Evolutionary conservation across 2,329 filamentous ascomycete species (phyloP), one percentile per base, ranked within the genome.

Genomic region (Dissoconium aciculare): DNA sequence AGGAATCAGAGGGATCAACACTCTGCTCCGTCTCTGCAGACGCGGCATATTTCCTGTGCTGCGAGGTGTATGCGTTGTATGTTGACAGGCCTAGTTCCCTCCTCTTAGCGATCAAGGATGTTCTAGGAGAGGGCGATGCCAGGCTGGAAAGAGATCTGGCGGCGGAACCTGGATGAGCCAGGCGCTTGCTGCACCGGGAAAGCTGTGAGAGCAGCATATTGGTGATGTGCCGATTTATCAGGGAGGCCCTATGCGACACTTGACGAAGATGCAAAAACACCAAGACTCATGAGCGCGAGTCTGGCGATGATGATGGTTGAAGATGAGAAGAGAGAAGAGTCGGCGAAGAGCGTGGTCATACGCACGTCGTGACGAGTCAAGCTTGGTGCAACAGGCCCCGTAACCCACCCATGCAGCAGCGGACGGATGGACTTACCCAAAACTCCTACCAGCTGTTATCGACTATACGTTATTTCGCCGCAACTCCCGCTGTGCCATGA

Each of bases 1-100:
- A 98, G 63, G 77, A 92, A 62, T 98, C 89, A 59, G 80, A 93
- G 43, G 85, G 73, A 55, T 93, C 83, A 51, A 76, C 72, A 46
- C 71, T 70, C 53, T 67, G 66, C 51, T 62, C 60, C 31, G 63
- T 67, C 25, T 71, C 67, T 53, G 71, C 67, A 35, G 69, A 57
- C 40, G 66, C 55, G 32, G 71, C 71, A 66, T 77, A 76, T 37
- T 52, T 52, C 42, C 71, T 63, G 42, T 56, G 59, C 48, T 63
- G 60, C 31, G 50, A 44, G 39, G 55, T 51, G 46, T 63, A 58
- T 44, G 57, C 51, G 47, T 59, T 57, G 44, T 47, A 47, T 26
- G 42, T 35, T 33, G 53, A 44, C 12, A 64, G 40, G 23, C 61
- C 58, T 27, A 66, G 54, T 34, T 60, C 54, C 37, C 61, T 53